Percentiles rank a stretch among this genome's conserved stretches.
Evolutionary conservation across 306 rosid genomes (phyloP).

Genomic region (Luffa aegyptiaca): DNA sequence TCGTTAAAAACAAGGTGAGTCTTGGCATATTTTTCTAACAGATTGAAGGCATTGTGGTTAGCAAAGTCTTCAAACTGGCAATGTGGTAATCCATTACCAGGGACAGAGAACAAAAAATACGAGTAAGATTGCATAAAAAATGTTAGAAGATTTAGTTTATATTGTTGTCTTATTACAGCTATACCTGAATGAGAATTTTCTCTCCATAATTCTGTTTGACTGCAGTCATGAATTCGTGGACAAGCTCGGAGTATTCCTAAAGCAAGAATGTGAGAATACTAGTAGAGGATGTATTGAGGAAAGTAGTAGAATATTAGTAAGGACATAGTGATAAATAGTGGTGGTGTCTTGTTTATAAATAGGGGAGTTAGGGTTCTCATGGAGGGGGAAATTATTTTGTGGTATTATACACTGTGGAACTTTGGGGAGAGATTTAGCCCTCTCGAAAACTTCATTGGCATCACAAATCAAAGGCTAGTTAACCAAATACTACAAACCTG

Average conservation of each 20-base stretch:
- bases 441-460: background rate
- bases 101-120: slow-evolving; percentile 13
- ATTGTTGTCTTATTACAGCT: background rate
- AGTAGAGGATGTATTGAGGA: too few species aligned
- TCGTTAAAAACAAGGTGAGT: slow-evolving; percentile 94
- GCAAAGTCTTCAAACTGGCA: slow-evolving; percentile 97
- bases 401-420: too few species aligned
- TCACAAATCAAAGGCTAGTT: background rate
- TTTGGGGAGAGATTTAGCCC: too few species aligned
- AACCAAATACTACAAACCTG: slow-evolving; percentile 40
- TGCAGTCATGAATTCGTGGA: slow-evolving; percentile 84
- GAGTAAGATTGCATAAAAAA: background rate
- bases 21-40: slow-evolving; percentile 62
- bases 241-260: slow-evolving; percentile 81
- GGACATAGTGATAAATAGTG: too few species aligned
- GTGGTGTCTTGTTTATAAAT: too few species aligned
- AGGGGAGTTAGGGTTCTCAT: too few species aligned
- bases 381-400: too few species aligned
- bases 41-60: slow-evolving; percentile 95
- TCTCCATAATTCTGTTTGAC: slow-evolving; percentile 90
- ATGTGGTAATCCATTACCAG: slow-evolving; percentile 8
- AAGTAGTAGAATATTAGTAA: too few species aligned
- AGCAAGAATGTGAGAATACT: background rate
- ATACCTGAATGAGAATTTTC: slow-evolving; percentile 85
- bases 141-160: background rate